These are phyloP conservation scores for Pulveroboletus ravenelii DNA, from an alignment of 768 basidiomycete species.

Conservation along the genomic window DNA sequence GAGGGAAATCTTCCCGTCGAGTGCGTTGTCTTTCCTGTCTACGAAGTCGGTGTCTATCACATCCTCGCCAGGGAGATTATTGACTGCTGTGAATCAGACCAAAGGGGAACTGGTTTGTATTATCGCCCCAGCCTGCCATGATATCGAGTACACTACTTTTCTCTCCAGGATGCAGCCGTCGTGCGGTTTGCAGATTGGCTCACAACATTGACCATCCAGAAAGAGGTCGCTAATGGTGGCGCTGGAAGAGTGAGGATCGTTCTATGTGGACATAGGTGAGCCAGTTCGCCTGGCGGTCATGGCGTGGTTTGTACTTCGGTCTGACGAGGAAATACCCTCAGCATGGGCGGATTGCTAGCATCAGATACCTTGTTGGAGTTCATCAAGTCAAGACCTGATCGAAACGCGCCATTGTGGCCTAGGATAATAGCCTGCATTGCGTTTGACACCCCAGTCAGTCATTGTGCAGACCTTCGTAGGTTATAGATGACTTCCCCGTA, in stretches of 20 bases:
- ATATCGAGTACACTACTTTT: background rate
- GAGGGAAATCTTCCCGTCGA: slow-evolving; percentile 56
- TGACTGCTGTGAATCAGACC: slow-evolving; percentile 48
- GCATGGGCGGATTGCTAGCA: slow-evolving; percentile 90
- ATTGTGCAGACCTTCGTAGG: background rate
- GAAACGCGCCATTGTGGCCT: slow-evolving; percentile 75
- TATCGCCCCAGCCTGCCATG: background rate
- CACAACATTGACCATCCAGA: slow-evolving; percentile 79
- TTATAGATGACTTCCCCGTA: background rate
- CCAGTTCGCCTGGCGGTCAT: background rate
- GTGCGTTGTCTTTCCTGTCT: slow-evolving; percentile 81
- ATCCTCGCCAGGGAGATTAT: background rate
- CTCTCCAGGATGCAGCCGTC: slow-evolving; percentile 66
- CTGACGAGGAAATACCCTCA: slow-evolving; percentile 27
- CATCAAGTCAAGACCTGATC: slow-evolving; percentile 58
- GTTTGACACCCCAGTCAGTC: slow-evolving; percentile 84
- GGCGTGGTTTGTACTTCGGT: background rate
- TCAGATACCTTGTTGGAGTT: slow-evolving; percentile 82
- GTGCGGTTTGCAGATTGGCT: slow-evolving; percentile 90
- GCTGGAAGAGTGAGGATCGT: slow-evolving; percentile 71
- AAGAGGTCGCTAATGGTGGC: slow-evolving; percentile 78
- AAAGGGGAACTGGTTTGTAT: slow-evolving; percentile 80
- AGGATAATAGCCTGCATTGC: slow-evolving; percentile 79
- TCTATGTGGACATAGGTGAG: slow-evolving; percentile 84
- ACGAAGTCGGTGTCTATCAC: slow-evolving; percentile 53